Evolutionary conservation across 2,329 filamentous ascomycete genomes (phyloP).

Genomic region (Fusarium sp.): DNA sequence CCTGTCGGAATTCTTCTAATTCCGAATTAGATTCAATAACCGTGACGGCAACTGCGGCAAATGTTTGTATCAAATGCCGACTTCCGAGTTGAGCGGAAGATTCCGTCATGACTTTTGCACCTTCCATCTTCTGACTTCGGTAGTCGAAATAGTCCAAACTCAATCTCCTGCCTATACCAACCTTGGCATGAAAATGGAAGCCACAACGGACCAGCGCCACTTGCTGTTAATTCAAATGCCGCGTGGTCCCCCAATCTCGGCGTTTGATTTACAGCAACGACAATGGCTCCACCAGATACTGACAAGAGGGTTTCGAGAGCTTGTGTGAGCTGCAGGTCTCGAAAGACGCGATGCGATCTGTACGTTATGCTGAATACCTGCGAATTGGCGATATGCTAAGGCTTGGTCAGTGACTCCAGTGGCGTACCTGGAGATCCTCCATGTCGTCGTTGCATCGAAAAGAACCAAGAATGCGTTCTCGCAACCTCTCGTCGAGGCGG

Average conservation of each 20-base stretch:
- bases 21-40: not conserved
- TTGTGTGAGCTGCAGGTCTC: constrained; percentile 32
- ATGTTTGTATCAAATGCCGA: not conserved
- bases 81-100: not conserved
- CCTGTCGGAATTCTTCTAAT: not conserved
- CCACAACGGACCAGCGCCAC: not conserved
- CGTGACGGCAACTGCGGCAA: not conserved
- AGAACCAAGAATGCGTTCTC: constrained; percentile 53
- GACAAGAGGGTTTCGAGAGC: constrained; percentile 38
- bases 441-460: constrained; percentile 54
- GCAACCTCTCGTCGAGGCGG: constrained; percentile 55
- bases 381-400: not conserved
- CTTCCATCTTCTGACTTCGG: not conserved
- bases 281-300: constrained; percentile 12
- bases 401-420: constrained; percentile 45
- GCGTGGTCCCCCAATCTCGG: constrained; percentile 17
- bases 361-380: not conserved
- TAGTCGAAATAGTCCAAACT: not conserved
- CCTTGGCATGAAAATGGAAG: not conserved
- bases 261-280: constrained; percentile 5
- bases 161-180: not conserved
- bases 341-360: constrained; percentile 39
- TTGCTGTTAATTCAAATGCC: constrained; percentile 14
- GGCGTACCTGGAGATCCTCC: constrained; percentile 52
- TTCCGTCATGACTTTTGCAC: not conserved